These are phyloP conservation scores for Exophiala lecanii-corni DNA, from an alignment of 2,329 filamentous ascomycete species.

Conservation along the genomic window DNA sequence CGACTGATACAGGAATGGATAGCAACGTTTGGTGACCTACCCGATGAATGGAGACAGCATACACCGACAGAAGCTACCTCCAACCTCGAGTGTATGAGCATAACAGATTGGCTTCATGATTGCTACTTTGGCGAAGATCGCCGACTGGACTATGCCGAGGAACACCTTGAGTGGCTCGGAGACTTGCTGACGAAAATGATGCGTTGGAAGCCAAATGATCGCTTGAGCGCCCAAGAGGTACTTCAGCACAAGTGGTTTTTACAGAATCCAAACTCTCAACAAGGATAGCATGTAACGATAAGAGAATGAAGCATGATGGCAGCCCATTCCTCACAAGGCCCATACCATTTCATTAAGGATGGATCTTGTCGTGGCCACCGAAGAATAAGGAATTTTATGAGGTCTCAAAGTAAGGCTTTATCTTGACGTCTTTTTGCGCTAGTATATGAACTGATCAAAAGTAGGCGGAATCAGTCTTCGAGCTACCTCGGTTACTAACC, in stretches of 20 bases:
- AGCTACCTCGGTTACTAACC: too few relatives aligned
- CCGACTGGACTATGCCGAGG: slow-evolving; percentile 18
- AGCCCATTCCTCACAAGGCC: too few relatives aligned
- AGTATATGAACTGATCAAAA: too few relatives aligned
- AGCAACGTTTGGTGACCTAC: slow-evolving; percentile 22
- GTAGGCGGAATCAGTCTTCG: too few relatives aligned
- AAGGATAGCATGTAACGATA: too few relatives aligned
- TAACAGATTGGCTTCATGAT: slow-evolving; percentile 22
- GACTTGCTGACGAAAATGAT: slow-evolving; percentile 17
- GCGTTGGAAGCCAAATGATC: slow-evolving; percentile 11
- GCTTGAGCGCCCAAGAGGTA: slow-evolving; percentile 12
- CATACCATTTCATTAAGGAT: too few relatives aligned
- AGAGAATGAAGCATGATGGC: too few relatives aligned
- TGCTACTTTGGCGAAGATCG: slow-evolving; percentile 20
- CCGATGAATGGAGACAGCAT: slow-evolving; percentile 20
- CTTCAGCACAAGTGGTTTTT: slow-evolving; percentile 17
- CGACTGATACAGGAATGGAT: slow-evolving; percentile 22
- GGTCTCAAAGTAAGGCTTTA: too few relatives aligned
- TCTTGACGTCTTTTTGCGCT: too few relatives aligned
- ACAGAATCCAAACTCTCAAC: slow-evolving; percentile 17
- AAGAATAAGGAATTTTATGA: too few relatives aligned
- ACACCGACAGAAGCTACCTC: slow-evolving; percentile 14
- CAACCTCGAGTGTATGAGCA: slow-evolving; percentile 9
- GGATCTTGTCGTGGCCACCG: too few relatives aligned
- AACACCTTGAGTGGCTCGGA: slow-evolving; percentile 18